Conservation (phyloP, 2,329 filamentous ascomycete species). For the Trichophaea hybrida region DNA sequence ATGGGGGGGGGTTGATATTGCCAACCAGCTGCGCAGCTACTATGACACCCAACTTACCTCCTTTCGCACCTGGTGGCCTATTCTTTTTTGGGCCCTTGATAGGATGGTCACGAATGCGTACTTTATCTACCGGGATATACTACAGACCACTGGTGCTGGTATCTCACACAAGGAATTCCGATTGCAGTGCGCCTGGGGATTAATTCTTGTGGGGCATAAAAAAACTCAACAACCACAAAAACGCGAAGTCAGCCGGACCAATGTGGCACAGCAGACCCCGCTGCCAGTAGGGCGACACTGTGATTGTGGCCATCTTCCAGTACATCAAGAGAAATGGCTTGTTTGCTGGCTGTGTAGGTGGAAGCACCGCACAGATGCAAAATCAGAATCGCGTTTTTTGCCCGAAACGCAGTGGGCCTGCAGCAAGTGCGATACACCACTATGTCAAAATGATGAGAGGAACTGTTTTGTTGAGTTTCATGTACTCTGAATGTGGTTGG, state of each 20-base stretch:
- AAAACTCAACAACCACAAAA: background rate
- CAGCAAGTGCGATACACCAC: background rate
- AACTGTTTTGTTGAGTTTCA: background rate
- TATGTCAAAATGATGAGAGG: conserved; percentile 1
- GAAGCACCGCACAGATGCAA: background rate
- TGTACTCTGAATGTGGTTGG: no score
- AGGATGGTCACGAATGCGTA: background rate
- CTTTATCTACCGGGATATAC: background rate
- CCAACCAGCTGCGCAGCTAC: conserved; percentile 13
- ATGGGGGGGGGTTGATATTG: conserved; percentile 13
- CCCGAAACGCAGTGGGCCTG: conserved; percentile 7
- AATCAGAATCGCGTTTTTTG: background rate
- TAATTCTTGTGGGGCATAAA: background rate
- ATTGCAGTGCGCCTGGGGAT: no score
- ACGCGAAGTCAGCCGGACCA: background rate
- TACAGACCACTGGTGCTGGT: background rate
- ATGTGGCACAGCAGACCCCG: background rate
- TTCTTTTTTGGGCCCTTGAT: background rate
- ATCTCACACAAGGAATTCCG: conserved; percentile 3
- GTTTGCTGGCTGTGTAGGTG: background rate
- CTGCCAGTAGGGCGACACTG: background rate
- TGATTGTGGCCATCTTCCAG: background rate
- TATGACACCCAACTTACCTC: conserved; percentile 9
- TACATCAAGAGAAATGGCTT: background rate
- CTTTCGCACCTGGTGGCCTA: background rate